Evolutionary conservation across 352 stramenopile genomes (phyloP).

Genomic region (Pythium apleroticum): DNA sequence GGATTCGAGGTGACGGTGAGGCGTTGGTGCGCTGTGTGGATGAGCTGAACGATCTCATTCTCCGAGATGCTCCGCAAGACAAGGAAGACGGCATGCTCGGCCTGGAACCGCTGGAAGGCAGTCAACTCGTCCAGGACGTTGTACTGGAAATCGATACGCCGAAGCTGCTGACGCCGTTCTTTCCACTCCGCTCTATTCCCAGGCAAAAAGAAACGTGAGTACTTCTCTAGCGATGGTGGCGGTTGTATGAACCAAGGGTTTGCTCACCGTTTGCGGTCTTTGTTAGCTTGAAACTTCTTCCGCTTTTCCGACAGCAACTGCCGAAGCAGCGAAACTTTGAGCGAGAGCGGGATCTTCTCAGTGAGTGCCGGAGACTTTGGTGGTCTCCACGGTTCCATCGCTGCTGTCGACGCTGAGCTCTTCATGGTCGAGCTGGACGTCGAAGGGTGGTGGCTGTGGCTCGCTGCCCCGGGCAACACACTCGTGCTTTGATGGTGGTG

Average conservation of each 20-base stretch:
- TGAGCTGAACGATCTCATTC: slow-evolving; percentile 54
- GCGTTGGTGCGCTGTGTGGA: slow-evolving; percentile 39
- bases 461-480: background rate
- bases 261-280: slow-evolving; percentile 36
- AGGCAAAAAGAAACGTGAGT: slow-evolving; percentile 10
- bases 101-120: slow-evolving; percentile 60
- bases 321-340: slow-evolving; percentile 55
- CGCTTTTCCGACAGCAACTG: slow-evolving; percentile 65
- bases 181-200: slow-evolving; percentile 47
- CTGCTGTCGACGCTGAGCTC: background rate
- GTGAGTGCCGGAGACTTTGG: background rate
- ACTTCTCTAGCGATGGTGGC: background rate
- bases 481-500: slow-evolving; percentile 18
- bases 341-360: slow-evolving; percentile 51
- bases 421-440: background rate
- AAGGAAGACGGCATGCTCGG: slow-evolving; percentile 64
- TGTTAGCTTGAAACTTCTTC: slow-evolving; percentile 43
- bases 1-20: slow-evolving; percentile 14
- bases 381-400: slow-evolving; percentile 11
- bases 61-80: slow-evolving; percentile 64
- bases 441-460: slow-evolving; percentile 4
- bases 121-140: slow-evolving; percentile 69
- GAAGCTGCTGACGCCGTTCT: slow-evolving; percentile 44
- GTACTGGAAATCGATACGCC: slow-evolving; percentile 61
- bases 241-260: background rate